phyloP scores from a whole-genome alignment of 2,329 filamentous ascomycete species.

The Arachnomyces sp. region DNA sequence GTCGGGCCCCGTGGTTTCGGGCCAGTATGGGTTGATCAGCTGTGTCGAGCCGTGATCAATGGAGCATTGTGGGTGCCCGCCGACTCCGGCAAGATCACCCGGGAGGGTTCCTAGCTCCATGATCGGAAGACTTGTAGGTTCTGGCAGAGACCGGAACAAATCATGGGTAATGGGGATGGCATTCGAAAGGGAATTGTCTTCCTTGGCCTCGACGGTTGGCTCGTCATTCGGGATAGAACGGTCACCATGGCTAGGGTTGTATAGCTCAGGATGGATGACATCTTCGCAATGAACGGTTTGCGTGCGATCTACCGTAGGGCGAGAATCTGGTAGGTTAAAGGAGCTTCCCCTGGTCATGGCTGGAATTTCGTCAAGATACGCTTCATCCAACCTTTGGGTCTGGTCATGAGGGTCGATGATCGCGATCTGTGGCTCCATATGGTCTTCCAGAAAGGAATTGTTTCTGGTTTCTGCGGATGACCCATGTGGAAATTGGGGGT shows the following conservation, averaged over 20 bases:
- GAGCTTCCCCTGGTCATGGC: constrained; percentile 8
- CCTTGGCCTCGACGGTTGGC: too few species aligned
- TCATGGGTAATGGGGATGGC: constrained; percentile 12
- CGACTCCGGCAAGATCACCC: constrained; percentile 19
- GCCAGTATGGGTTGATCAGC: neutral
- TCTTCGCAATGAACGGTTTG: neutral
- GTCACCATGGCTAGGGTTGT: too few species aligned
- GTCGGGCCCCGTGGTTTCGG: too few species aligned
- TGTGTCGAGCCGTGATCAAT: constrained; percentile 9
- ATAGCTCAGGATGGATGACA: too few species aligned
- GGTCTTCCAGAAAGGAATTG: too few species aligned
- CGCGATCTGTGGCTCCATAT: constrained; percentile 7
- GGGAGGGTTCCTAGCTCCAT: constrained; percentile 9
- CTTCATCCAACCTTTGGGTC: constrained; percentile 9
- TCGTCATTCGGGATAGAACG: too few species aligned
- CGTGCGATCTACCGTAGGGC: constrained; percentile 5
- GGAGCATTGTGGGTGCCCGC: constrained; percentile 15
- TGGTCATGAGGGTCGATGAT: constrained; percentile 4
- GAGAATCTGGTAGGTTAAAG: constrained; percentile 7
- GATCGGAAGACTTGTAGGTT: constrained; percentile 4
- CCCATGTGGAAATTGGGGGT: too few species aligned
- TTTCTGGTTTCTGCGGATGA: too few species aligned
- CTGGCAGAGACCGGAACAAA: constrained; percentile 8
- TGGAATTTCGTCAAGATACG: constrained; percentile 7
- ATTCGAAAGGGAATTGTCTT: neutral